Base-by-base conservation (phyloP, 2,329 filamentous ascomycete genomes). In the Pseudogymnoascus sp. region DNA sequence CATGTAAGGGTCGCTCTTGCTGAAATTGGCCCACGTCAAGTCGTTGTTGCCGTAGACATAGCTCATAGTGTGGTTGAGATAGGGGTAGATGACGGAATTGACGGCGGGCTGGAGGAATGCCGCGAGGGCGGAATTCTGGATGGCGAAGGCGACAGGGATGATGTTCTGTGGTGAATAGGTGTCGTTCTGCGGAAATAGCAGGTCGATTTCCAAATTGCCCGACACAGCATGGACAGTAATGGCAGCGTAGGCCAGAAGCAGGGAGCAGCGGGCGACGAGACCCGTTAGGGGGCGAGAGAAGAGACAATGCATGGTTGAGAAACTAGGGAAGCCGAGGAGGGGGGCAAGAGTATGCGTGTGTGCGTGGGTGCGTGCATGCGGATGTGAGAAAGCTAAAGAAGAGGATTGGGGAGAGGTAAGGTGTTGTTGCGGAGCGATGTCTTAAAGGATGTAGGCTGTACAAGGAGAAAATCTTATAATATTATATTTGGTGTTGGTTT, bases 131-230 rank as follows among this genome's bases (percentile, higher is more conserved):
- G 67, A 50, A 44, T 71, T 69, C n/a, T 70, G 67, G 26, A 71
- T 36, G 17, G 67, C 69, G 63, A 72, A 72, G 38, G 71, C 66
- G 61, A 72, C 38, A 28, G 70, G 71, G 26, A 72, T 66, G 2
- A 61, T 61, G 13, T 60, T 31, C 13, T 64, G 64, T 9, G 68
- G 71, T 23, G 67, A 64, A 64, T 71, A 71, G 4, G 68, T 71
- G 47, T 68, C 64, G 65, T 72, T 69, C 19, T 69, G 70, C 5
- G 71, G 70, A 62, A 73, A 72, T 4, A 71, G 62, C 42, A 72
- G 33, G 40, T 69, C 69, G 47, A 71, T 35, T 61, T 71, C 69
- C 26, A 67, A 33, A n/a, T 60, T 62, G 23, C 61, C 65, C 61
- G 63, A 28, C 13, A 59, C 57, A 36, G 31, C 35, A 42, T 38